These are phyloP conservation scores for Aspergillus aculeatus DNA, from an alignment of 2,329 filamentous ascomycete species.

Conservation along the genomic window DNA sequence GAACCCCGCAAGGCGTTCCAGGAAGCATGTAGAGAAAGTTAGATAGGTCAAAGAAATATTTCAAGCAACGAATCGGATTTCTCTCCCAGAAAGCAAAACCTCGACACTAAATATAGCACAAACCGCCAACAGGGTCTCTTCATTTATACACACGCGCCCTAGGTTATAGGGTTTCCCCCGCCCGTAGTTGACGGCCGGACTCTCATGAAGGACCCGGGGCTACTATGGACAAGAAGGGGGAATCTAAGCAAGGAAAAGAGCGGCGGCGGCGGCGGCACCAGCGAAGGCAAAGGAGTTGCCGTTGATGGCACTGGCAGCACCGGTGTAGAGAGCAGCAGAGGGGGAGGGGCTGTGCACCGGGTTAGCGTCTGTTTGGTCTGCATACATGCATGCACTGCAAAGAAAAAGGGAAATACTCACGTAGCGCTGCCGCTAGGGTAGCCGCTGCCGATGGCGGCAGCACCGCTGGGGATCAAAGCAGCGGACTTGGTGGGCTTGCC, in stretches of 20 bases:
- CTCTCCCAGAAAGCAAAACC: slow-evolving; percentile 18
- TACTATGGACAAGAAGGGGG: slow-evolving; percentile 29
- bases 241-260: slow-evolving; percentile 36
- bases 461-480: slow-evolving; percentile 21
- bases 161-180: neutral
- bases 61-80: slow-evolving; percentile 21
- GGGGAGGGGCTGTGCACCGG: slow-evolving; percentile 15
- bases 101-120: slow-evolving; percentile 22
- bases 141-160: slow-evolving; percentile 9
- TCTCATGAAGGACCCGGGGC: slow-evolving; percentile 24
- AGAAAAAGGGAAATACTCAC: slow-evolving; percentile 13
- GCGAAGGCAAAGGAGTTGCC: slow-evolving; percentile 30
- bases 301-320: slow-evolving; percentile 29
- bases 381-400: no score
- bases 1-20: slow-evolving; percentile 25
- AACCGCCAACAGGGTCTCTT: slow-evolving; percentile 10
- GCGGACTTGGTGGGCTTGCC: slow-evolving; percentile 12
- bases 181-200: slow-evolving; percentile 7
- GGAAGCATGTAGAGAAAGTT: slow-evolving; percentile 16
- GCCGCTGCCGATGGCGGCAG: slow-evolving; percentile 14
- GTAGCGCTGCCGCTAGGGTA: slow-evolving; percentile 16
- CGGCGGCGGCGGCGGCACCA: slow-evolving; percentile 32
- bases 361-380: slow-evolving; percentile 2
- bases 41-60: slow-evolving; percentile 14
- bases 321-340: slow-evolving; percentile 27